These are phyloP conservation scores for Hydnum rufescens DNA, from an alignment of 768 basidiomycete species.

Conservation along the genomic window DNA sequence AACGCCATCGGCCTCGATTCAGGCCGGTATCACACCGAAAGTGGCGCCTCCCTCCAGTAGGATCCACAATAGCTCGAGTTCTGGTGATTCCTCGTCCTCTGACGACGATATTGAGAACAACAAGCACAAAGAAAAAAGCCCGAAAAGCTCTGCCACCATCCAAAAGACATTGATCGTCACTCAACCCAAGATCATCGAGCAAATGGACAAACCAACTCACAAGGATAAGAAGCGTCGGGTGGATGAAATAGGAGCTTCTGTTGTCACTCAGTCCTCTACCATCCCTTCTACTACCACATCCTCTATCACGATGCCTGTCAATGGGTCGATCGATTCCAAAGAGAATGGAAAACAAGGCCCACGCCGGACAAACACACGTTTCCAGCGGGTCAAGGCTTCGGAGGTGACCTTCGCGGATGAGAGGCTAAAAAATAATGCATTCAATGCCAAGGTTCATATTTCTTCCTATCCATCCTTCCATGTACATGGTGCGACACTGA, in stretches of 20 bases:
- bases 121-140: too few species aligned
- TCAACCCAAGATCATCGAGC: too few species aligned
- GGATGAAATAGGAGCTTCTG: conserved; percentile 28
- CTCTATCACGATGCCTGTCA: conserved; percentile 12
- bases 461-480: conserved; percentile 1
- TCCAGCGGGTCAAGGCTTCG: conserved; percentile 58
- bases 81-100: too few species aligned
- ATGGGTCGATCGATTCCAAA: conserved; percentile 9
- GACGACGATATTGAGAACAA: too few species aligned
- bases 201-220: too few species aligned
- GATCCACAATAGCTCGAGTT: too few species aligned
- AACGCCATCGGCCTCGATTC: too few species aligned
- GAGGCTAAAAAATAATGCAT: conserved; percentile 50
- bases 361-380: conserved; percentile 38
- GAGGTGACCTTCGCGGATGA: conserved; percentile 30
- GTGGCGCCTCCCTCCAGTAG: too few species aligned
- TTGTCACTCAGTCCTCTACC: neutral
- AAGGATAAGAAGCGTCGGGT: conserved; percentile 24
- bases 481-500: conserved; percentile 2
- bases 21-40: too few species aligned
- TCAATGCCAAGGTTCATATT: conserved; percentile 48
- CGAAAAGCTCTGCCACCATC: too few species aligned
- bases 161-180: too few species aligned
- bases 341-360: too few species aligned
- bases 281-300: conserved; percentile 28